Base-by-base conservation (phyloP, 163 green algal species). In the Trebouxia gelatinosa region DNA sequence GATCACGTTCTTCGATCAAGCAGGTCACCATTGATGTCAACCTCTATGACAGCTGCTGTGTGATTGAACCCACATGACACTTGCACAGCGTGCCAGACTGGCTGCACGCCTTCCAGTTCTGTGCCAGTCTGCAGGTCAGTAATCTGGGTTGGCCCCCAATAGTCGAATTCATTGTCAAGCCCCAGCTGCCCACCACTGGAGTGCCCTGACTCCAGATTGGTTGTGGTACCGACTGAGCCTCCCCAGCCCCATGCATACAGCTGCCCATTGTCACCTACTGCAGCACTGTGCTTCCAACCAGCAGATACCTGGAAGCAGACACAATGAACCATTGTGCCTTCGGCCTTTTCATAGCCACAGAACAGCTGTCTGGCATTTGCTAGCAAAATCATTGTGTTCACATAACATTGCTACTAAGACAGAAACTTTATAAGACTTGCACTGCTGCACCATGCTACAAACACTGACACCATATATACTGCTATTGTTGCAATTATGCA, bases 41-140 rank as follows among this genome's bases (percentile, higher is more conserved):
- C n/a, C n/a, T 95, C 85, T 11, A 94, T 32, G 11, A 94, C 66
- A 26, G 87, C 87, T 6, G 90, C 90, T 0, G 83, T 92, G 65
- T 95, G 90, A 79, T 95, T 94, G 32, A 90, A 76, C 2, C 89
- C 91, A 46, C 84, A 90, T 0, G 86, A 75, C 7, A 92, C 85
- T 50, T 81, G 54, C 71, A 88, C 7, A 17, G 75, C 82, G 70
- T 16, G 26, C 66, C 37, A 78, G 34, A 26, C 57, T 57, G 51
- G 54, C 34, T 13, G 46, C 39, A 81, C 28, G 79, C 76, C 54
- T 78, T 62, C 65, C 88, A 40, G 39, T 75, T 78, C 61, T 81
- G 21, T 48, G 89, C 77, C 16, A 6, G 5, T 65, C 23, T 57
- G 38, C 29, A 83, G 19, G 6, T 46, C 13, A n/a, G 40, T 58